These are phyloP conservation scores for Thymus mandschuricus DNA, from an alignment of 257 asterid species.

Conservation along the genomic window DNA sequence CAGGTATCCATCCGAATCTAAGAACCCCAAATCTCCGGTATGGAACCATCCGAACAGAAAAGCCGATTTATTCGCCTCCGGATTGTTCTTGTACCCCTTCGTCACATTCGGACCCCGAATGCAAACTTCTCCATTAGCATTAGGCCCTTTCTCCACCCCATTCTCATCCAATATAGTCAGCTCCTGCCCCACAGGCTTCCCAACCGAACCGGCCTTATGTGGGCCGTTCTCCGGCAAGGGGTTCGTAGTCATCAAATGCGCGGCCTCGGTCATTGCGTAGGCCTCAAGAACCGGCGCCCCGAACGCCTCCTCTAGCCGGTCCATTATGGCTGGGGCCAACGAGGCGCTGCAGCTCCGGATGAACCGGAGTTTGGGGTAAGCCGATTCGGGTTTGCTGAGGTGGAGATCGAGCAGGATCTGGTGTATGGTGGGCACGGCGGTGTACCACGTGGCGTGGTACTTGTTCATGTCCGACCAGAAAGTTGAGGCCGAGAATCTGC, in stretches of 20 bases:
- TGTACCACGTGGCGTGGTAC: conserved; percentile 86
- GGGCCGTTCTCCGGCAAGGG: conserved; percentile 79
- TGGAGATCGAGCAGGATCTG: conserved; percentile 89
- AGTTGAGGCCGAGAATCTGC: conserved; percentile 90
- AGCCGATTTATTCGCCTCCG: conserved; percentile 81
- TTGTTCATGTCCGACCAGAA: conserved; percentile 89
- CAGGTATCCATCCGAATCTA: conserved; percentile 78
- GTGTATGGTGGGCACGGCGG: conserved; percentile 96
- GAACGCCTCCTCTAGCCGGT: conserved; percentile 83
- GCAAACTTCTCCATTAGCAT: conserved; percentile 76
- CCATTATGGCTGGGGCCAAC: conserved; percentile 79
- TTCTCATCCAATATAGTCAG: conserved; percentile 70
- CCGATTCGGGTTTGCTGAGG: conserved; percentile 58
- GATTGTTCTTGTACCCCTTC: conserved; percentile 78
- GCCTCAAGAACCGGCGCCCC: conserved; percentile 56
- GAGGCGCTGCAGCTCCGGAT: conserved; percentile 97
- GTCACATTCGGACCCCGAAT: conserved; percentile 89
- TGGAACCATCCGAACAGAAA: conserved; percentile 88
- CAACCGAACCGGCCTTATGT: conserved; percentile 73
- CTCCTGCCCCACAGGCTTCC: conserved; percentile 85
- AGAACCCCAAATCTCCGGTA: conserved; percentile 78
- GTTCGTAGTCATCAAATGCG: conserved; percentile 80
- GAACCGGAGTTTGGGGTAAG: conserved; percentile 83
- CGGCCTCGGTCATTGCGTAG: conserved; percentile 88
- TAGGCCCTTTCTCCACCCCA: conserved; percentile 60